A percentile compares a stretch with the other conserved stretches of the same genome.
Evolutionary conservation across 2,329 filamentous ascomycete species (phyloP).

Genomic region (Helicocarpus griseus): DNA sequence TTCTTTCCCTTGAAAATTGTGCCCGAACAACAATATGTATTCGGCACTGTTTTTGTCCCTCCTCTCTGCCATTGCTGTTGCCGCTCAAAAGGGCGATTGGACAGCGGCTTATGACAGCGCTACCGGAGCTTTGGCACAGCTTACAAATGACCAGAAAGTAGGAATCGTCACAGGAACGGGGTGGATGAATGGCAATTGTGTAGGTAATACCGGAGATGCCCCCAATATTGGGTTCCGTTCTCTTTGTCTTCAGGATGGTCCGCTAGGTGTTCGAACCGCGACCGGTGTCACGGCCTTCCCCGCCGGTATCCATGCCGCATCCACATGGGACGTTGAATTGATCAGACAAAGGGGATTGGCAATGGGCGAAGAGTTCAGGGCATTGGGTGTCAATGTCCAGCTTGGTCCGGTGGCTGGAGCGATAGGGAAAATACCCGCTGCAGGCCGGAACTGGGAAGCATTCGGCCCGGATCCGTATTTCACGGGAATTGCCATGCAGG

Average conservation of each 20-base stretch:
- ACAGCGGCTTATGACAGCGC: background rate
- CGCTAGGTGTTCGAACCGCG: conserved; percentile 50
- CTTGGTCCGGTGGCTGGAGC: conserved; percentile 35
- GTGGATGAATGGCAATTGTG: conserved; percentile 18
- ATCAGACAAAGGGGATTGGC: conserved; percentile 43
- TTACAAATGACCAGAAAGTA: conserved; percentile 12
- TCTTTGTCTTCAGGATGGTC: conserved; percentile 21
- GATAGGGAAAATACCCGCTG: conserved; percentile 28
- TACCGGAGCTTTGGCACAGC: background rate
- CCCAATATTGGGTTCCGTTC: conserved; percentile 19
- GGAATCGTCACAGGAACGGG: conserved; percentile 17
- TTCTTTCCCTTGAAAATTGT: background rate
- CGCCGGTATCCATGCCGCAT: conserved; percentile 60
- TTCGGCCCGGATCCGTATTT: conserved; percentile 34
- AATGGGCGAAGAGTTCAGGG: conserved; percentile 42
- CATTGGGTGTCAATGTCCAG: conserved; percentile 25
- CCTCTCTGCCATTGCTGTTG: background rate
- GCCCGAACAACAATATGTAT: background rate
- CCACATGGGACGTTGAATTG: conserved; percentile 48
- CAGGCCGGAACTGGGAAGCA: conserved; percentile 36
- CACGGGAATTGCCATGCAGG: conserved; percentile 29
- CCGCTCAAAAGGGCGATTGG: conserved; percentile 1
- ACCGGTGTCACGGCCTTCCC: conserved; percentile 65
- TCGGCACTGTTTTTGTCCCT: background rate
- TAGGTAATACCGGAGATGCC: conserved; percentile 19